These are phyloP conservation scores for Nakaseomyces nivariensis DNA, from an alignment of 1,139 yeast species.

Conservation along the genomic window DNA sequence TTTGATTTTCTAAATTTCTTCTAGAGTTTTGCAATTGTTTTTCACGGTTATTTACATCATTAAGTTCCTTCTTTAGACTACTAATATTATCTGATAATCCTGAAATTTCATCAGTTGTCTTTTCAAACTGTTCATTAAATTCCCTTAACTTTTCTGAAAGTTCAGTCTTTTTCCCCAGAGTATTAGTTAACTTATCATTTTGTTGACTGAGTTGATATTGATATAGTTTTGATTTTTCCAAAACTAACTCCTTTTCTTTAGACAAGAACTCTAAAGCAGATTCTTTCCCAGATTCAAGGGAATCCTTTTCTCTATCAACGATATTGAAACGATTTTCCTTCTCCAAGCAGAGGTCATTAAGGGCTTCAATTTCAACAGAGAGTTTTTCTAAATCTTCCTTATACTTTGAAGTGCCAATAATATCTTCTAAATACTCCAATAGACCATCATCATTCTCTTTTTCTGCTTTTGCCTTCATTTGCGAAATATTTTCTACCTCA, in stretches of 20 bases:
- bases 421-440: conserved; percentile 88
- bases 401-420: conserved; percentile 86
- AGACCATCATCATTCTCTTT: conserved; percentile 87
- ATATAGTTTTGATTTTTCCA: conserved; percentile 44
- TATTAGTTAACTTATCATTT: conserved; percentile 34
- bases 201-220: conserved; percentile 45
- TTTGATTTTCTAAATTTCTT: conserved; percentile 33
- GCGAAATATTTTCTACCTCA: conserved; percentile 96
- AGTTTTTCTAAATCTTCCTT: conserved; percentile 67
- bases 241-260: conserved; percentile 52
- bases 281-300: conserved; percentile 58
- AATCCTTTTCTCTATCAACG: conserved; percentile 66
- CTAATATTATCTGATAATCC: conserved; percentile 16
- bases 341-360: conserved; percentile 72
- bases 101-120: conserved; percentile 30
- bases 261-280: conserved; percentile 59
- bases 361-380: conserved; percentile 47
- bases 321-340: conserved; percentile 71
- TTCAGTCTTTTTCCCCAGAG: conserved; percentile 30
- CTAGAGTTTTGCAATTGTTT: conserved; percentile 26
- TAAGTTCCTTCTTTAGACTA: conserved; percentile 27
- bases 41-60: conserved; percentile 32
- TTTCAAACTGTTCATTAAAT: conserved; percentile 36
- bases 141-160: conserved; percentile 37
- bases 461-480: conserved; percentile 97